Percentiles rank a stretch among this genome's conserved stretches.
These are phyloP conservation scores for Penicillium psychrofluorescens DNA, from an alignment of 495 filamentous ascomycete species.

Conservation along the genomic window DNA sequence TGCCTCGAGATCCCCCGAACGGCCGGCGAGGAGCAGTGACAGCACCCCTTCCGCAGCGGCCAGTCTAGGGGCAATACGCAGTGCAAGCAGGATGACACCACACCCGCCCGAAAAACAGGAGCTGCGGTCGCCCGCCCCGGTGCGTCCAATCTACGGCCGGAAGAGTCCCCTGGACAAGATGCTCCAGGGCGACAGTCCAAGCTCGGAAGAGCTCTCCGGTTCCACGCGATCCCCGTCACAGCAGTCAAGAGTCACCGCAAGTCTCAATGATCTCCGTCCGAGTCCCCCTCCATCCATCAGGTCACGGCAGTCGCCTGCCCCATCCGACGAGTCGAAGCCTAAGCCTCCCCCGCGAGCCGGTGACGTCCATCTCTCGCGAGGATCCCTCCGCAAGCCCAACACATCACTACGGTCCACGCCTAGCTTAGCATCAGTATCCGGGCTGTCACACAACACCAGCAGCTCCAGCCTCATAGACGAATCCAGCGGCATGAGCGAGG, in stretches of 20 bases:
- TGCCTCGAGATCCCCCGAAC: constrained; percentile 15
- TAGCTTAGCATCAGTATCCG: constrained; percentile 20
- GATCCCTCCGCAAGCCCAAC: constrained; percentile 10
- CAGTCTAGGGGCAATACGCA: constrained; percentile 15
- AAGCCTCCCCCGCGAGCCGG: constrained; percentile 21
- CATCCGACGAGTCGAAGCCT: constrained; percentile 13
- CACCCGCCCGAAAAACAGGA: constrained; percentile 6
- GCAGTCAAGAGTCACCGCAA: constrained; percentile 6
- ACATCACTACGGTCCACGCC: constrained; percentile 17
- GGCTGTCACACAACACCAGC: constrained; percentile 19
- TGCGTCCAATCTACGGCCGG: constrained; percentile 2
- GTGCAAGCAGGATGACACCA: constrained; percentile 11
- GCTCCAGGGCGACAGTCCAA: constrained; percentile 7
- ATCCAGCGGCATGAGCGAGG: constrained; percentile 30
- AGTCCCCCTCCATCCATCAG: constrained; percentile 13
- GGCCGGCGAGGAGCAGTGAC: constrained; percentile 6
- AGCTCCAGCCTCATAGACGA: constrained; percentile 20
- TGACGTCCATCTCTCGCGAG: not conserved
- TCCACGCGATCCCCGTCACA: constrained; percentile 4
- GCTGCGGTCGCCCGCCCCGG: constrained; percentile 9
- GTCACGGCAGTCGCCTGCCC: constrained; percentile 8
- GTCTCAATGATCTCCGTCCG: constrained; percentile 3
- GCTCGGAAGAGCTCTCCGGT: constrained; percentile 3
- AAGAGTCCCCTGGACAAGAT: constrained; percentile 7
- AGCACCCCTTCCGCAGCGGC: constrained; percentile 6